Base-by-base conservation (phyloP, 768 basidiomycete species). In the Daedaleopsis sinensis region DNA sequence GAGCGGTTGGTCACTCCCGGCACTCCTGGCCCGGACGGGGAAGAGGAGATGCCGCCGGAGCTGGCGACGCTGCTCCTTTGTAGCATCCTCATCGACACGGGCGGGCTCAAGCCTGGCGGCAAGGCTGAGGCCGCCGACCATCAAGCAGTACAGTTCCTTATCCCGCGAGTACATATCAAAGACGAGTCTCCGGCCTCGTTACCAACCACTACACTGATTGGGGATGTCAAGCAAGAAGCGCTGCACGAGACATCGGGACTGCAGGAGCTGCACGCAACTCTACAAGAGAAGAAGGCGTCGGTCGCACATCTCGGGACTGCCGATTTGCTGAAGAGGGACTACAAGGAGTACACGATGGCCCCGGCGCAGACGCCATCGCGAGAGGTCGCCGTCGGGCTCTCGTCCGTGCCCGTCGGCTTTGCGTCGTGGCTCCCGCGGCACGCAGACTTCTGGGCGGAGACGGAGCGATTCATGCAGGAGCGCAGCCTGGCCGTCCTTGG, bases 301-400 rank as follows among this genome's bases (percentile, higher is more conserved):
- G 78, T 98, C 10, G 83, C 84, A 1, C 82, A 86, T 63, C 80
- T 98, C 18, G 77, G 76, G 9, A 84, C 86, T 0, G 80, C 83
- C 58, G 94, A 98, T 69, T 84, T 98, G 19, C 82, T 99, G 5
- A 82, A 94, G 13, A 79, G 97, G n/a, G 97, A 99, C 75, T 99
- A 95, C 80, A 98, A 99, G 72, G 88, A 96, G 65, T 96, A 94
- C 69, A 71, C 73, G 1, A 73, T 85, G 59, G 73, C 77, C 0
- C 81, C 87, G 2, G 70, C 78, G 1, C 82, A 80, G 76, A 71
- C 75, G 5, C 61, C 72, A 0, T 72, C 70, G 18, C 60, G 68
- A 32, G 69, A 76, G 9, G 77, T 93, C 43, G 83, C 81, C 58
- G 87, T 87, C 1, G 95, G 96, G 6, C 76, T 99, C 13, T 84